These are phyloP conservation scores for Gastrodia elata DNA, from an alignment of 106 monocot genomes.

Conservation along the genomic window DNA sequence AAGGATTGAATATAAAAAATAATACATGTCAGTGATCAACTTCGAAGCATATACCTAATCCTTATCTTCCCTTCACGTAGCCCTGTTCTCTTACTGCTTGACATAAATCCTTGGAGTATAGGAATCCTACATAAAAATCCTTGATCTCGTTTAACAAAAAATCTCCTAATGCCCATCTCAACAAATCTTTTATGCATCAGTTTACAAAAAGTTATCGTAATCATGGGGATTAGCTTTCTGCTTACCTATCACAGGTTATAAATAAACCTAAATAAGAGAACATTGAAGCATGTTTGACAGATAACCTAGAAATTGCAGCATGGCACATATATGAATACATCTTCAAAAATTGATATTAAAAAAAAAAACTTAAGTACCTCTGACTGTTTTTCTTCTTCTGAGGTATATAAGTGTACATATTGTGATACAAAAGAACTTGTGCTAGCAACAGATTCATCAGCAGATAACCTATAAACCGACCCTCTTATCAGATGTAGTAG, in stretches of 20 bases:
- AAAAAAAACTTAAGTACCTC: conserved; percentile 20
- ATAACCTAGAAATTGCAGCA: not conserved
- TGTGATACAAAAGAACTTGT: conserved; percentile 29
- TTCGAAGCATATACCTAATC: not conserved
- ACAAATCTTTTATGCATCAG: not conserved
- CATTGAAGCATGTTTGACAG: not conserved
- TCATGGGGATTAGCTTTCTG: not conserved
- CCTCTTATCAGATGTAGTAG: conserved; percentile 30
- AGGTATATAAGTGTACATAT: conserved; percentile 18
- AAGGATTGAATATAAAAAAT: too few species aligned
- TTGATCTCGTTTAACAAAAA: not conserved
- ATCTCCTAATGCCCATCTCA: not conserved
- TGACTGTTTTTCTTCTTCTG: conserved; percentile 21
- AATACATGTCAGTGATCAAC: too few species aligned
- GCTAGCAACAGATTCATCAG: conserved; percentile 21
- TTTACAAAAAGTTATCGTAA: not conserved
- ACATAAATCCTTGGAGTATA: not conserved
- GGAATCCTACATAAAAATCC: not conserved
- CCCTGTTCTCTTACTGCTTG: not conserved
- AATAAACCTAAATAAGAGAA: not conserved
- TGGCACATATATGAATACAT: not conserved
- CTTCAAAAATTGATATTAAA: not conserved
- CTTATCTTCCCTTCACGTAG: not conserved
- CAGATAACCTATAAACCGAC: conserved; percentile 23
- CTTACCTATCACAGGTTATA: not conserved